Base-by-base conservation (phyloP, 177 flowering plant species). In the Vitis hybrid region DNA sequence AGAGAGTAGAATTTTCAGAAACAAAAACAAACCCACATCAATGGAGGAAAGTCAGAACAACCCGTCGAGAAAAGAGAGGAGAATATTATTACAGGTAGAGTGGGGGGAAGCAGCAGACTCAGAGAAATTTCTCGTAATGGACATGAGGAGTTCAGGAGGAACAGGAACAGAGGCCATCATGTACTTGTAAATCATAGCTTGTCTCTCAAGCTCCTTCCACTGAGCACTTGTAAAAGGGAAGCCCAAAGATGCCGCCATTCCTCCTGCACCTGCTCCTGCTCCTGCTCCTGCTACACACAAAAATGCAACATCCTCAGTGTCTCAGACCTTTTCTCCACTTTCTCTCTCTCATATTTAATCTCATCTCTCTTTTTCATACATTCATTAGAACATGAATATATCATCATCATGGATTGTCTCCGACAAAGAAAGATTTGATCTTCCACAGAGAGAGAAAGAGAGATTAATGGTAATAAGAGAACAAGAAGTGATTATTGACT, bases 191-290 rank as follows among this genome's bases (percentile, higher is more conserved):
- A 85, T 78, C 78, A 81, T 73, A 0, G 86, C 82, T 69, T 85
- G 88, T 73, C 83, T 79, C 64, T 85, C 82, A 50, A 85, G 81
- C 80, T 85, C 88, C 49, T 74, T 78, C 85, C 79, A 78, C 73
- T 85, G 88, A 2, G 83, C 84, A 62, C 14, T 27, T 35, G 84
- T 83, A 55, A 85, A 85, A 64, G 82, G 84, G 61, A 68, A 77
- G 32, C 81, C 82, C 80, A 83, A 27, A 51, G 76, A 17, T 52
- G 73, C 74, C 10, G 72, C 73, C 76, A 61, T 68, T 27, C 65
- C 70, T n/a, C 72, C 77, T 67, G 46, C 46, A 41, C 6, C 46
- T 41, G 46, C 46, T 4, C 1, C 46, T 41, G 46, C 46, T 4
- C 1, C 46, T 41, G 46, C 46, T 1, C 6, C 46, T 41, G 41